phyloP scores from a whole-genome alignment of 2,329 filamentous ascomycete species.

The Sporothrix protearum region DNA sequence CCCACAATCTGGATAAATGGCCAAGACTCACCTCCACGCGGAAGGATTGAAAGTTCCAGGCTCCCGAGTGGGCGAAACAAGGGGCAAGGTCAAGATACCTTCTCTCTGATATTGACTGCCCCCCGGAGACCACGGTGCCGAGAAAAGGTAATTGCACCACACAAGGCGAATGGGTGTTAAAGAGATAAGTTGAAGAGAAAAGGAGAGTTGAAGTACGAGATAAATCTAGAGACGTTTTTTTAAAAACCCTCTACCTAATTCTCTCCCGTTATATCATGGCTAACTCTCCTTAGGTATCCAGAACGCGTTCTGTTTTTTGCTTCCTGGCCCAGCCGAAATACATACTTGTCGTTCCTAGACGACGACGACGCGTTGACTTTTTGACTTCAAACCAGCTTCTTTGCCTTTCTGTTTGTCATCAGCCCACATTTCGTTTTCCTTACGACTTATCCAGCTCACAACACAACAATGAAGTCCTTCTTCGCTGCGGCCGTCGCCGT shows the following conservation, averaged over 20 bases:
- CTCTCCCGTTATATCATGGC: background rate
- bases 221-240: background rate
- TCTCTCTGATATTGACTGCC: background rate
- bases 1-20: constrained; percentile 2
- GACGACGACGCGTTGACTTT: too few relatives aligned
- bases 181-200: background rate
- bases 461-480: constrained; percentile 36
- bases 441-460: background rate
- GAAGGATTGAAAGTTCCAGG: background rate
- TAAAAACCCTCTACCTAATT: background rate
- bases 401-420: background rate
- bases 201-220: background rate
- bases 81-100: background rate
- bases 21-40: background rate
- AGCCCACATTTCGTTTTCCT: too few relatives aligned
- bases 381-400: background rate
- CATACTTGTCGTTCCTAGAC: too few relatives aligned
- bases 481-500: constrained; percentile 34
- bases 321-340: too few relatives aligned
- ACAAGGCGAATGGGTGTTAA: background rate
- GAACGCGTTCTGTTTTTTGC: background rate
- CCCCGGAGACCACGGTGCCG: background rate
- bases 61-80: background rate
- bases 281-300: background rate
- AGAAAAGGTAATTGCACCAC: background rate